phyloP scores from a whole-genome alignment of 768 basidiomycete genomes.

The Sarcomyxa edulis region DNA sequence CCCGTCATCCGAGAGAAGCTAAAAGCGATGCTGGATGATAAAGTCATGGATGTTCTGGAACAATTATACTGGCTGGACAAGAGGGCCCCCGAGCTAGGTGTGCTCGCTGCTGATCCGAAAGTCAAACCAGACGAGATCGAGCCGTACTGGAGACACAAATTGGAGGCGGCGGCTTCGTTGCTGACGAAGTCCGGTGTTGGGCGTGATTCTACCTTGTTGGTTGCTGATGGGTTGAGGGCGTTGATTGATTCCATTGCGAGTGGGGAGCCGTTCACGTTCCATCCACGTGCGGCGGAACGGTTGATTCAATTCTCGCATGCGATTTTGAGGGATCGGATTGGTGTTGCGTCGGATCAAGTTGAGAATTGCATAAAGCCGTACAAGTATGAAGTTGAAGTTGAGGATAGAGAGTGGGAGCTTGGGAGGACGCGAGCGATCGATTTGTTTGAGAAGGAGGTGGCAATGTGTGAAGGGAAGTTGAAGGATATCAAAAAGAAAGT shows the following conservation, averaged over 20 bases:
- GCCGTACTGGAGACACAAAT: constrained; percentile 92
- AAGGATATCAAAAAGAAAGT: constrained; percentile 84
- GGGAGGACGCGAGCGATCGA: constrained; percentile 73
- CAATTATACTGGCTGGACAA: constrained; percentile 97
- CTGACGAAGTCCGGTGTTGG: constrained; percentile 96
- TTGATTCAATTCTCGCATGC: constrained; percentile 89
- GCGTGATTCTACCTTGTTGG: constrained; percentile 87
- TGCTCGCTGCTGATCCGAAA: constrained; percentile 63
- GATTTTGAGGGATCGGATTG: constrained; percentile 89
- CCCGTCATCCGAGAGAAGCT: constrained; percentile 85
- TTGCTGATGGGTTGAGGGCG: constrained; percentile 87
- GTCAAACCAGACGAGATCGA: constrained; percentile 75
- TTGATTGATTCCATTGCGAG: constrained; percentile 87
- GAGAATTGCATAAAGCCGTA: constrained; percentile 99
- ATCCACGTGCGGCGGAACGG: constrained; percentile 84
- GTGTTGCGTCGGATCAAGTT: constrained; percentile 95
- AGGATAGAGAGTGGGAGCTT: constrained; percentile 85
- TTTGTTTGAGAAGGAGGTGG: constrained; percentile 80
- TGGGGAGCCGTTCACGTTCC: constrained; percentile 88
- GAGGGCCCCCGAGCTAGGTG: constrained; percentile 68
- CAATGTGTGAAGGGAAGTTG: constrained; percentile 81
- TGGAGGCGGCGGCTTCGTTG: constrained; percentile 88
- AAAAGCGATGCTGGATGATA: constrained; percentile 91
- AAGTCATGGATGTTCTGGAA: constrained; percentile 95
- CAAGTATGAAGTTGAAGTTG: constrained; percentile 98